Evolutionary conservation across 140 eudicot species (phyloP).

Genomic region (Bidens hawaiensis): DNA sequence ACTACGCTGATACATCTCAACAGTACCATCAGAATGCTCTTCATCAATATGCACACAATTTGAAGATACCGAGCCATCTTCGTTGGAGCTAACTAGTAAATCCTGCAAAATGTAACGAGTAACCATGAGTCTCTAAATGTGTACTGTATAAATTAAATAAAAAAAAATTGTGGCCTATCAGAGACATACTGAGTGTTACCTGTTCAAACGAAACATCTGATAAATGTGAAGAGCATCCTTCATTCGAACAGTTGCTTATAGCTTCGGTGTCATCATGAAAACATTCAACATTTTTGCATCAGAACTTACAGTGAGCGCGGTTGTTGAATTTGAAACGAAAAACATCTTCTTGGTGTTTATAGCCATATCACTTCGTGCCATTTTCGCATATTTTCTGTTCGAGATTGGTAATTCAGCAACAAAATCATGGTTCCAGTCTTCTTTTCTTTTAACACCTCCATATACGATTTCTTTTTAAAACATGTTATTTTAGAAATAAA

Average conservation of each 20-base stretch:
- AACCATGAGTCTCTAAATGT: neutral
- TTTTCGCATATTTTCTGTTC: constrained; percentile 14
- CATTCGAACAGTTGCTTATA: constrained; percentile 1
- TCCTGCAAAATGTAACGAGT: constrained; percentile 34
- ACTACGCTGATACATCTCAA: constrained; percentile 38
- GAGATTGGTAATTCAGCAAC: constrained; percentile 10
- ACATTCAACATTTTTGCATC: constrained; percentile 2
- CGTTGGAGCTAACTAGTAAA: constrained; percentile 24
- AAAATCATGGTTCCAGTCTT: constrained; percentile 8
- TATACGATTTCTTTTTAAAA: too few species aligned
- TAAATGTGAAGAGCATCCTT: constrained; percentile 17
- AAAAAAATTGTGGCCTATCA: neutral
- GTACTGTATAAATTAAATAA: neutral
- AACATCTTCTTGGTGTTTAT: neutral
- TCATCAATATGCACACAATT: constrained; percentile 15
- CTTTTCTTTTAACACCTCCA: constrained; percentile 25
- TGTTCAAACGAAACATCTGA: constrained; percentile 31
- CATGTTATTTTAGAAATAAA: too few species aligned
- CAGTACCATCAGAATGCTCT: constrained; percentile 16
- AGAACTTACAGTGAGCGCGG: neutral
- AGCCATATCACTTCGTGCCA: constrained; percentile 2
- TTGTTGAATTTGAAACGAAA: constrained; percentile 9
- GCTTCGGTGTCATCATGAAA: constrained; percentile 10
- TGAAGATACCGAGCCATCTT: constrained; percentile 22
- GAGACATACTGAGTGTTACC: constrained; percentile 26